Evolutionary conservation across 345 rosid species (phyloP).

Genomic region (Eutrema heterophyllum): DNA sequence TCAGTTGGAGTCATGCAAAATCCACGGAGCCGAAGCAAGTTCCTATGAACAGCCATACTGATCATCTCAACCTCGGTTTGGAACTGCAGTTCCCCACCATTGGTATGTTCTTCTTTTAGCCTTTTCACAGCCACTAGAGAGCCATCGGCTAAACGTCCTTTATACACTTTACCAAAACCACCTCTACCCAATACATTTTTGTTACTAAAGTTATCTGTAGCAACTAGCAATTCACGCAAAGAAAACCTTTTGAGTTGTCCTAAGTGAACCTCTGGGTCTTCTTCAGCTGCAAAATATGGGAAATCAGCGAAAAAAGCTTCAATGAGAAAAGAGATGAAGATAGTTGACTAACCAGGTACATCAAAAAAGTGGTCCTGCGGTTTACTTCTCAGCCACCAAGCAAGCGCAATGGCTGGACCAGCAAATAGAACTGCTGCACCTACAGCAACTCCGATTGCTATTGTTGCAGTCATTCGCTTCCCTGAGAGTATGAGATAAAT

Average conservation of each 20-base stretch:
- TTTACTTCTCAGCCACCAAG: slow-evolving; percentile 58
- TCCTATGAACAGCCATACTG: slow-evolving; percentile 93
- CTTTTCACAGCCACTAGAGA: slow-evolving; percentile 80
- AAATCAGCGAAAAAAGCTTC: neutral
- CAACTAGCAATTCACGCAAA: slow-evolving; percentile 79
- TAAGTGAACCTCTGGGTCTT: slow-evolving; percentile 84
- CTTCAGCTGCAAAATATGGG: slow-evolving; percentile 61
- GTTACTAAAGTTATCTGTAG: slow-evolving; percentile 74
- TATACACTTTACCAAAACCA: slow-evolving; percentile 89
- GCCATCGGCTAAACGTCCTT: slow-evolving; percentile 80
- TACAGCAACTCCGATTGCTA: slow-evolving; percentile 92
- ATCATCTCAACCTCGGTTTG: slow-evolving; percentile 95
- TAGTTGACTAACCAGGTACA: slow-evolving; percentile 66
- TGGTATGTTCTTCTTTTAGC: slow-evolving; percentile 81
- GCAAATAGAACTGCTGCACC: slow-evolving; percentile 83
- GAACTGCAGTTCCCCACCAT: slow-evolving; percentile 84
- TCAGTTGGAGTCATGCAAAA: slow-evolving; percentile 98
- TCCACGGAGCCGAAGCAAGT: slow-evolving; percentile 78
- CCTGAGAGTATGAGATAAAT: slow-evolving; percentile 35
- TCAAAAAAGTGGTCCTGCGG: slow-evolving; percentile 74
- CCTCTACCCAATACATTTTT: slow-evolving; percentile 75
- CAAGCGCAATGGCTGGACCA: slow-evolving; percentile 70
- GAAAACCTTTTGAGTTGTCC: slow-evolving; percentile 91
- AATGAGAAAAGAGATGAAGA: neutral
- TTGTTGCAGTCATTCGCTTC: slow-evolving; percentile 50